Conservation (phyloP, 345 rosid species). For the Alliaria petiolata region DNA sequence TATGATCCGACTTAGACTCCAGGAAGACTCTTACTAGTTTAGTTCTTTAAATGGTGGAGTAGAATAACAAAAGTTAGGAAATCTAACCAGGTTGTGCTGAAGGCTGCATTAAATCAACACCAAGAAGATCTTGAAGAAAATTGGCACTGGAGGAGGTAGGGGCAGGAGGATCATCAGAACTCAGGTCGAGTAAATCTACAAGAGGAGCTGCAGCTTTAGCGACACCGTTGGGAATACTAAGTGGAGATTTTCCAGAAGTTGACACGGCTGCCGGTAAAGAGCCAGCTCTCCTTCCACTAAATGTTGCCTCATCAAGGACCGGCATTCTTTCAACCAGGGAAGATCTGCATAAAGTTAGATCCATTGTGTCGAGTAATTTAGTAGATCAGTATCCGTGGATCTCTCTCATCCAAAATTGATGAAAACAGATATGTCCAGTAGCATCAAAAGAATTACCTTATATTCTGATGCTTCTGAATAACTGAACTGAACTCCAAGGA, state of each 20-base stretch:
- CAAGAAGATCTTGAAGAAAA: slow-evolving; percentile 89
- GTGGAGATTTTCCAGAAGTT: slow-evolving; percentile 50
- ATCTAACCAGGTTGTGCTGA: slow-evolving; percentile 61
- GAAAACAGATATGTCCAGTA: background rate
- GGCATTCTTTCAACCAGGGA: slow-evolving; percentile 96
- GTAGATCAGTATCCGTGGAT: background rate
- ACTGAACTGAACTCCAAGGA: slow-evolving; percentile 84
- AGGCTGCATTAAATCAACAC: slow-evolving; percentile 68
- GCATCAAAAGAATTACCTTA: slow-evolving; percentile 48
- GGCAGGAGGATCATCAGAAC: slow-evolving; percentile 76
- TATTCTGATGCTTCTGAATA: slow-evolving; percentile 80
- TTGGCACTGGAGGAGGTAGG: slow-evolving; percentile 66
- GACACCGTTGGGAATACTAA: slow-evolving; percentile 73
- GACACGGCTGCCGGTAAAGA: slow-evolving; percentile 63
- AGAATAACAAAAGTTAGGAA: slow-evolving; percentile 2
- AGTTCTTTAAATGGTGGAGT: background rate
- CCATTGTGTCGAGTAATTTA: slow-evolving; percentile 15
- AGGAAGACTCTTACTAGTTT: background rate
- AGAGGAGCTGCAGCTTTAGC: slow-evolving; percentile 78
- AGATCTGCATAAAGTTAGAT: slow-evolving; percentile 55
- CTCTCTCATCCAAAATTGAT: slow-evolving; percentile 4
- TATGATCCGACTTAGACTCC: background rate
- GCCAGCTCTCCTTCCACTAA: slow-evolving; percentile 84
- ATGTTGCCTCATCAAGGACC: slow-evolving; percentile 93
- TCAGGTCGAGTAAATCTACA: slow-evolving; percentile 82